Evolutionary conservation across 2,329 filamentous ascomycete species (phyloP).

Genomic region (Paracorniculantispora psalliotae): DNA sequence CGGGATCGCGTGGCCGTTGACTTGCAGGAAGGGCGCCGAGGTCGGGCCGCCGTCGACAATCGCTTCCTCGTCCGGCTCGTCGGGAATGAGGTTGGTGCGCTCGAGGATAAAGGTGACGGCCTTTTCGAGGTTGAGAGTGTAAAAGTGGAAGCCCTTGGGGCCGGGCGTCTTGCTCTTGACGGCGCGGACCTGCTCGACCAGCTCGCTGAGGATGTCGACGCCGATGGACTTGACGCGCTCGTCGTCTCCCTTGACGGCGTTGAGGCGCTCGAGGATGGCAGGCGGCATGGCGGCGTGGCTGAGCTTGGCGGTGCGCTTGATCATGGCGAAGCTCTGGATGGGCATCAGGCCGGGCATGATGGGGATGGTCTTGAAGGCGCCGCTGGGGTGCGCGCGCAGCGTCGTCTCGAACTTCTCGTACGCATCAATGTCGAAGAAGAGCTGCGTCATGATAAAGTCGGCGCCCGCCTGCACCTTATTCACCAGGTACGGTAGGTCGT

Average conservation of each 20-base stretch:
- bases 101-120: slow-evolving; percentile 91
- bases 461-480: slow-evolving; percentile 89
- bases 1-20: slow-evolving; percentile 44
- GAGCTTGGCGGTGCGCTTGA: slow-evolving; percentile 88
- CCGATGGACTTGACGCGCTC: slow-evolving; percentile 76
- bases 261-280: slow-evolving; percentile 63
- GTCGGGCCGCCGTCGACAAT: slow-evolving; percentile 42
- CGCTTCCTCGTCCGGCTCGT: slow-evolving; percentile 47
- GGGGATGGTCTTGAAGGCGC: slow-evolving; percentile 76
- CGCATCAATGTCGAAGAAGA: slow-evolving; percentile 87
- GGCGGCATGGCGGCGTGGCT: slow-evolving; percentile 81
- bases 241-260: slow-evolving; percentile 71
- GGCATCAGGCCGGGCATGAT: slow-evolving; percentile 97
- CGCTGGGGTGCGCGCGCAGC: slow-evolving; percentile 75
- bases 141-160: slow-evolving; percentile 88
- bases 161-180: slow-evolving; percentile 52
- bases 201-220: slow-evolving; percentile 77
- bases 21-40: slow-evolving; percentile 27
- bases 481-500: slow-evolving; percentile 81
- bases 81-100: slow-evolving; percentile 74
- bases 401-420: slow-evolving; percentile 75
- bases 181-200: slow-evolving; percentile 72
- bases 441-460: slow-evolving; percentile 97
- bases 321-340: slow-evolving; percentile 94
- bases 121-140: slow-evolving; percentile 94